Evolutionary conservation across 1,284 basidiomycete genomes (phyloP).

Genomic region (Pascua guehoae): DNA sequence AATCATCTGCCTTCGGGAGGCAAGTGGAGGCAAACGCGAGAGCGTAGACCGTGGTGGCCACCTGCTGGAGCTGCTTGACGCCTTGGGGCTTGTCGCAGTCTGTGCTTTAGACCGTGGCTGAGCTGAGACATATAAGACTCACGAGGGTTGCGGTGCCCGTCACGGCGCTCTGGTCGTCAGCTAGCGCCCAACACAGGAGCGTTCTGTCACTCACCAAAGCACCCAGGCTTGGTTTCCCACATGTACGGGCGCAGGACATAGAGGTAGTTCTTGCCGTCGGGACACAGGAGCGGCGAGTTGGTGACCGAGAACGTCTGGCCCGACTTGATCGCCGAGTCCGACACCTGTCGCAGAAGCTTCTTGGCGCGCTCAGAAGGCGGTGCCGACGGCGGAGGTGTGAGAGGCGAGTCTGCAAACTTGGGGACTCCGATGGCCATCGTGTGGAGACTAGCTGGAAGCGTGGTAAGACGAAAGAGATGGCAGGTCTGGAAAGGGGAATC

Average conservation of each 20-base stretch:
- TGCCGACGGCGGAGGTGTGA: slow-evolving; percentile 10
- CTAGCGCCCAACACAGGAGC: neutral
- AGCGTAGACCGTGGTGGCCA: slow-evolving; percentile 18
- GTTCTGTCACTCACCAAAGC: slow-evolving; percentile 24
- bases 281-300: slow-evolving; percentile 20
- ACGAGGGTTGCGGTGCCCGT: slow-evolving; percentile 38
- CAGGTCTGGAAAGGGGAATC: too few species aligned
- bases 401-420: slow-evolving; percentile 22
- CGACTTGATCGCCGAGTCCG: slow-evolving; percentile 8
- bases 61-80: slow-evolving; percentile 28
- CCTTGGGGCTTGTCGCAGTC: slow-evolving; percentile 29
- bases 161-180: slow-evolving; percentile 24
- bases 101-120: neutral
- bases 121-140: slow-evolving; percentile 1
- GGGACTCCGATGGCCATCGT: slow-evolving; percentile 5
- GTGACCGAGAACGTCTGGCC: slow-evolving; percentile 28
- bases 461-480: too few species aligned
- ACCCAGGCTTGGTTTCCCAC: slow-evolving; percentile 24
- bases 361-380: neutral
- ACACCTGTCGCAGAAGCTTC: slow-evolving; percentile 12
- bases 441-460: too few species aligned
- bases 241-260: slow-evolving; percentile 35
- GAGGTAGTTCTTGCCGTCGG: slow-evolving; percentile 29
- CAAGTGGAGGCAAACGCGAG: slow-evolving; percentile 21
- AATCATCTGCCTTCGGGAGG: slow-evolving; percentile 5